Evolutionary conservation across 352 stramenopile species (phyloP).

Genomic region (Achlya hypogyna): DNA sequence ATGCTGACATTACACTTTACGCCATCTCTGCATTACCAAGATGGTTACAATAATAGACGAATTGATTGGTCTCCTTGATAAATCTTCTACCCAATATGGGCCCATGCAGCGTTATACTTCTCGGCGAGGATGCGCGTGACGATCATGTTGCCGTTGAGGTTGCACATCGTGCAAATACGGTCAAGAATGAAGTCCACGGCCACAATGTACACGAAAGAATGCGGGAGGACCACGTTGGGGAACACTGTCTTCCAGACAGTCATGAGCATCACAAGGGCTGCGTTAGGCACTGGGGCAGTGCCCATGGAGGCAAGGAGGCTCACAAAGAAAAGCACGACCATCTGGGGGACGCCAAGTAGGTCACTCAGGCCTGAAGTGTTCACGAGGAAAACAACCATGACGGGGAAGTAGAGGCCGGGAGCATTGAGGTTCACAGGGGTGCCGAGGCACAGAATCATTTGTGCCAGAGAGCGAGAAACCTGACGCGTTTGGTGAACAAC

Average conservation of each 20-base stretch:
- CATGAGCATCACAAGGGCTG: constrained; percentile 49
- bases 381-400: constrained; percentile 39
- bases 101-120: not conserved
- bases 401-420: constrained; percentile 25
- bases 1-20: not conserved
- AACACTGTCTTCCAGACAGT: constrained; percentile 67
- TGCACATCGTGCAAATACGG: constrained; percentile 42
- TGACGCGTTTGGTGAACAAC: constrained; percentile 32
- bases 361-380: constrained; percentile 49
- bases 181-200: constrained; percentile 56
- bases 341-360: constrained; percentile 34
- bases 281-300: constrained; percentile 46
- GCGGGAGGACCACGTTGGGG: constrained; percentile 20
- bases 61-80: not conserved
- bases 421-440: constrained; percentile 32
- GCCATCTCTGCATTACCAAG: not conserved
- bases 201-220: constrained; percentile 27
- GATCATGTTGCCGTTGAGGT: constrained; percentile 49
- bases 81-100: not conserved
- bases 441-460: constrained; percentile 29
- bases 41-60: not conserved
- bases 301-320: constrained; percentile 51
- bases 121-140: constrained; percentile 47
- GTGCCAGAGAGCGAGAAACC: constrained; percentile 25
- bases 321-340: constrained; percentile 30